These are phyloP conservation scores for Raphidocelis subcapitata DNA, from an alignment of 139 green algal genomes.

Conservation along the genomic window DNA sequence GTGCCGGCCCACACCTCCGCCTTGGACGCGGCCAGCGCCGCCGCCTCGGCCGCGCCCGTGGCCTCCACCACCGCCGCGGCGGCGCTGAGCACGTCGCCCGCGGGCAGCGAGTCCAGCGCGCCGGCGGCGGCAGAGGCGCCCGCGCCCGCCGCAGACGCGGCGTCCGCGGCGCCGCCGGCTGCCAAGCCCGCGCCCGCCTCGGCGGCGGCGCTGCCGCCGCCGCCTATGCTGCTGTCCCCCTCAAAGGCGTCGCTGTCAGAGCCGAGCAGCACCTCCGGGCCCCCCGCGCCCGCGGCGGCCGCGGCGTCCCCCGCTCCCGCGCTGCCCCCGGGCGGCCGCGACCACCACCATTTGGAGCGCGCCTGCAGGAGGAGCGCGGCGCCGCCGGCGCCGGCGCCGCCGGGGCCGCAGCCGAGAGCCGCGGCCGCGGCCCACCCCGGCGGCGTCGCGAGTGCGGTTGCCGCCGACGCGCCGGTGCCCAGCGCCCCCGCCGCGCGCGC, in stretches of 20 bases:
- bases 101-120: no score
- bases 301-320: no score
- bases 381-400: neutral
- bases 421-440: no score
- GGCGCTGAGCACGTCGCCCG: neutral
- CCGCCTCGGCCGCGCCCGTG: conserved; percentile 26
- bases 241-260: neutral
- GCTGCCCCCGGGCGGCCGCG: neutral
- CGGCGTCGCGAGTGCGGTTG: no score
- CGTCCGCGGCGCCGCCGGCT: no score
- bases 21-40: conserved; percentile 38
- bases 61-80: neutral
- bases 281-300: neutral
- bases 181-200: neutral
- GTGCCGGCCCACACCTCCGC: conserved; percentile 54
- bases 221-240: neutral
- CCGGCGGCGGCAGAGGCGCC: no score
- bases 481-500: no score
- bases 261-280: neutral
- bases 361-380: neutral
- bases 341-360: neutral
- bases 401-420: no score
- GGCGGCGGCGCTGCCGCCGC: neutral
- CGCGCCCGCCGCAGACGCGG: no score
- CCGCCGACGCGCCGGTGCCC: no score